Conservation (phyloP, 2,329 filamentous ascomycete species). For the Penicillium sp. region DNA sequence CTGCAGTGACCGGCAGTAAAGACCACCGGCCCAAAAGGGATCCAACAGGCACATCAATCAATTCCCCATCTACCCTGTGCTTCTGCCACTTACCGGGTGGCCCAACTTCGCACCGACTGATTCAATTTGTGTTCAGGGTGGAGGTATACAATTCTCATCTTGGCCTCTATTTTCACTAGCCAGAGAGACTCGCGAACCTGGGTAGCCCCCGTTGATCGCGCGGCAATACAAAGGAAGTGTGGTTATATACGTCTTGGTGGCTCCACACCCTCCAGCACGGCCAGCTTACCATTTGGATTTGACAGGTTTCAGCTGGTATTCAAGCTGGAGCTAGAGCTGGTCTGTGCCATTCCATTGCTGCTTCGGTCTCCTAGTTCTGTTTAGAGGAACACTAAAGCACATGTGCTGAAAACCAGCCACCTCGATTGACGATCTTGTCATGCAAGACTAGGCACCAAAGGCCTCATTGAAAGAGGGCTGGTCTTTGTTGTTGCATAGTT, state of each 20-base stretch:
- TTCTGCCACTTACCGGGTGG: neutral
- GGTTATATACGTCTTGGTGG: slow-evolving; percentile 10
- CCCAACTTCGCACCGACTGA: neutral
- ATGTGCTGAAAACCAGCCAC: too few species aligned
- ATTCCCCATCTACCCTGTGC: slow-evolving; percentile 12
- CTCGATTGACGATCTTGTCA: too few species aligned
- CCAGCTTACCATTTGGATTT: too few species aligned
- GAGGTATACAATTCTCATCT: neutral
- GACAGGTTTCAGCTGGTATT: too few species aligned
- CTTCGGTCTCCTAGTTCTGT: too few species aligned
- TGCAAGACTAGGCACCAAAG: neutral
- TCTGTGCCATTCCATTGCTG: too few species aligned
- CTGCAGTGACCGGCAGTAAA: slow-evolving; percentile 19
- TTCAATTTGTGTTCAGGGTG: neutral
- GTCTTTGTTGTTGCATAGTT: neutral
- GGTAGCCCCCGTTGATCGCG: too few species aligned
- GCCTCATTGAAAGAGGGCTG: neutral
- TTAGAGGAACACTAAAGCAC: too few species aligned
- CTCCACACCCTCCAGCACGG: too few species aligned
- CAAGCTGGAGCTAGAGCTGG: too few species aligned
- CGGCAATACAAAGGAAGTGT: slow-evolving; percentile 10
- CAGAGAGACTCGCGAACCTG: too few species aligned
- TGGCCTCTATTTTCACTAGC: too few species aligned
- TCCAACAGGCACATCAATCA: slow-evolving; percentile 24
- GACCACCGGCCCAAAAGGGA: slow-evolving; percentile 21